Base-by-base conservation (phyloP, 805 yeast species). In the Metschnikowia picachoensis region DNA sequence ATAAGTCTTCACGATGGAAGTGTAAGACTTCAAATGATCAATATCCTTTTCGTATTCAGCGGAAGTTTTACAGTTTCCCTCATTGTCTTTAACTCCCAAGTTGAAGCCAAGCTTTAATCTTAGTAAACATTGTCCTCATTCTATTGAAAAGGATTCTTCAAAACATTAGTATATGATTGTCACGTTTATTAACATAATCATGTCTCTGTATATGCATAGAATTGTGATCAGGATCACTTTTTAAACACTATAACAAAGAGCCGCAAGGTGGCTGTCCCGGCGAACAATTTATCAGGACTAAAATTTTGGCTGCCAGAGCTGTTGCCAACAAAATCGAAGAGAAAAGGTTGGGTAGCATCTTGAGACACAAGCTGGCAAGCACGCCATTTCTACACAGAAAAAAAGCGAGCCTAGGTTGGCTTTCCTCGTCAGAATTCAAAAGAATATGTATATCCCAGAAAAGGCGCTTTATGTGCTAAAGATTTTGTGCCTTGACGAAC, bases 41-140 rank as follows among this genome's bases (percentile, higher is more conserved):
- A 92, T 76, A 64, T 91, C 97, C 40, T 68, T 56, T 58, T 75
- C 76, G 70, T 82, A 92, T 60, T 89, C 95, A 14, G 69, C 64
- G 40, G 87, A 75, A 47, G 79, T 60, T 70, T 90, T 91, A 77
- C 97, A 90, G 60, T 77, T 72, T 57, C 90, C 94, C 39, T 74
- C 67, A 64, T 82, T 78, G 60, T 82, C 81, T 69, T 87, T 72
- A 57, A 85, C 95, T 68, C 97, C 97, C 50, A 90, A 71, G 77
- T 88, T 84, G 76, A 91, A 55, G 32, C 56, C 58, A 35, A 55
- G 55, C 58, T 54, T 29, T 16, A 4, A 17, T 13, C 56, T 53
- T 53, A 53, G 57, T 52, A 41, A 33, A 17, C 12, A 10, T 13
- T 14, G 25, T 20, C 25, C 25, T 20, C 25, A 30, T 28, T 30